These are phyloP conservation scores for Psilocybe cyanescens DNA, from an alignment of 768 basidiomycete genomes.

Conservation along the genomic window DNA sequence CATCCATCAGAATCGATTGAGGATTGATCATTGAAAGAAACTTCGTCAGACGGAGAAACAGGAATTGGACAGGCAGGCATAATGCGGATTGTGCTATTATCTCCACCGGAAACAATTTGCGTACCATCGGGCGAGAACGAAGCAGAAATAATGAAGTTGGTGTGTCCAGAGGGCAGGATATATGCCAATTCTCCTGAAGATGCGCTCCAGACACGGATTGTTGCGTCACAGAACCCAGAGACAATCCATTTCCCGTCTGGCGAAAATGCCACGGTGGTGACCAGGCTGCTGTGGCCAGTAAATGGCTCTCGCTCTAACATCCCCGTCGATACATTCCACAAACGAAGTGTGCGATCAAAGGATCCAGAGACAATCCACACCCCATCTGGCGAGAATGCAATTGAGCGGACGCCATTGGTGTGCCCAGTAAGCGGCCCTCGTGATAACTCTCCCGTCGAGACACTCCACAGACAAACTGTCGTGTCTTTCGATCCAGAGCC, in stretches of 20 bases:
- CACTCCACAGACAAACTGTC: too few relatives aligned
- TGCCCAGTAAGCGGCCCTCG: too few relatives aligned
- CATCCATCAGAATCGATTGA: not conserved
- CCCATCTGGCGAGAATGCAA: too few relatives aligned
- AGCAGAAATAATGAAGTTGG: not conserved
- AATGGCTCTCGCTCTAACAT: too few relatives aligned
- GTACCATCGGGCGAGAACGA: not conserved
- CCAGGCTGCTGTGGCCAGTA: not conserved
- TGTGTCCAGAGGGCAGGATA: not conserved
- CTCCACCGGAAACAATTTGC: not conserved
- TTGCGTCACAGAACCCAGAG: not conserved
- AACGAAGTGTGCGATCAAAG: too few relatives aligned
- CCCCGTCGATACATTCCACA: too few relatives aligned
- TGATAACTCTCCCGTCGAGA: not conserved
- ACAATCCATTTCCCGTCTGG: slow-evolving; percentile 5
- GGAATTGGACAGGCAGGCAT: too few relatives aligned
- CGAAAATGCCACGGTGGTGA: not conserved
- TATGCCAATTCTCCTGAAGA: not conserved
- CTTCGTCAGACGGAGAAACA: not conserved
- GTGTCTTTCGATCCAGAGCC: not conserved
- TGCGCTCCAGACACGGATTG: not conserved
- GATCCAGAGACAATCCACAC: too few relatives aligned
- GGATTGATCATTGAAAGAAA: not conserved
- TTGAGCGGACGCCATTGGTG: too few relatives aligned
- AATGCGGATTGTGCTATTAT: too few relatives aligned